These are phyloP conservation scores for Vicia villosa DNA, from an alignment of 306 rosid genomes.

Conservation along the genomic window DNA sequence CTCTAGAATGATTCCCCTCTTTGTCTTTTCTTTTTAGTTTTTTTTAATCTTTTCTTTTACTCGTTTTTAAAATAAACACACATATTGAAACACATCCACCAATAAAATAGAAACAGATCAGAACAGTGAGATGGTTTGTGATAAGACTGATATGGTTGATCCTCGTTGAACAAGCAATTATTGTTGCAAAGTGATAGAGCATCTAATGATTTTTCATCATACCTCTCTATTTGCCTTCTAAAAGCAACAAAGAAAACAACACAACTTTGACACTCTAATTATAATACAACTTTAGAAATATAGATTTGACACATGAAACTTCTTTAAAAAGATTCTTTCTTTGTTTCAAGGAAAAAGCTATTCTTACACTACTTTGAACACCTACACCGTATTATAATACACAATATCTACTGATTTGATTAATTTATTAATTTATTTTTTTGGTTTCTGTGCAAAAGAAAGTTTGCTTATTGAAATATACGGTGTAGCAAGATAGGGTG, in stretches of 20 bases:
- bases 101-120: neutral
- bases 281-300: neutral
- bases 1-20: no score
- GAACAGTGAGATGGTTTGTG: neutral
- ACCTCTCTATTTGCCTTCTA: neutral
- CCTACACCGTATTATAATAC: no score
- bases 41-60: no score
- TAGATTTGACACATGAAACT: neutral
- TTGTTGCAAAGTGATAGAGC: constrained; percentile 3
- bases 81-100: neutral
- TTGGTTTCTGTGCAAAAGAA: no score
- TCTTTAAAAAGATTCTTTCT: no score
- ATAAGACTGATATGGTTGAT: constrained; percentile 9
- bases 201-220: constrained; percentile 24
- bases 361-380: no score
- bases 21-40: no score
- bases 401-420: no score
- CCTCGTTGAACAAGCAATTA: constrained; percentile 7
- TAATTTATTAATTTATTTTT: no score
- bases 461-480: no score
- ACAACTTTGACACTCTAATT: neutral
- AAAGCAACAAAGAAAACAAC: constrained; percentile 11
- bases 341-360: no score
- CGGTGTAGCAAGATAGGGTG: no score
- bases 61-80: neutral